These are phyloP conservation scores for Lagenidium giganteum DNA, from an alignment of 352 stramenopile species.

Conservation along the genomic window DNA sequence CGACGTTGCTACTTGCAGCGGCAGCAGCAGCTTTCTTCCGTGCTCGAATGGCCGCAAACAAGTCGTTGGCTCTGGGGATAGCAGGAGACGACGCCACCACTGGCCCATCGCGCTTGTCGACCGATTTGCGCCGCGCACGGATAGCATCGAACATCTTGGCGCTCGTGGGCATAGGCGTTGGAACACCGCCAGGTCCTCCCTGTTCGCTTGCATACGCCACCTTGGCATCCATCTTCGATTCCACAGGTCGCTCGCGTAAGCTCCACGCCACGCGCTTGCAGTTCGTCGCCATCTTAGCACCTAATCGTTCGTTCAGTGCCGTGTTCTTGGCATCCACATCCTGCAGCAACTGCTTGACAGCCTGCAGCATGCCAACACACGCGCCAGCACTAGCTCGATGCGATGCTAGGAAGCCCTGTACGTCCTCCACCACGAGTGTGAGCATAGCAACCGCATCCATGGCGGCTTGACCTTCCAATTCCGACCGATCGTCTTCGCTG, in stretches of 20 bases:
- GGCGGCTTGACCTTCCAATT: conserved; percentile 26
- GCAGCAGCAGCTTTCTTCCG: conserved; percentile 17
- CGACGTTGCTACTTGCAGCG: neutral
- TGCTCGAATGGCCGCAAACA: conserved; percentile 37
- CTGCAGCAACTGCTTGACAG: conserved; percentile 22
- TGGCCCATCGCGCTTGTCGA: no score
- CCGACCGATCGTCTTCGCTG: conserved; percentile 34
- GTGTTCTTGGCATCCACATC: conserved; percentile 40
- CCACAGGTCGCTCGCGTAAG: no score
- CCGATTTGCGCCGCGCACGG: conserved; percentile 9
- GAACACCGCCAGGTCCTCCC: no score
- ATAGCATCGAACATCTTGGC: conserved; percentile 16
- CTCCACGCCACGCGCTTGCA: conserved; percentile 24
- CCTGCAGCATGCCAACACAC: no score
- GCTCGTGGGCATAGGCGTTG: neutral
- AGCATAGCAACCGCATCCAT: conserved; percentile 14
- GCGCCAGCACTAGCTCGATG: no score
- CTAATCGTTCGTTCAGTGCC: neutral
- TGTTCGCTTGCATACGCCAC: no score
- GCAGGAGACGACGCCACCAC: neutral
- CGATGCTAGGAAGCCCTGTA: no score
- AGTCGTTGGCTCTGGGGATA: conserved; percentile 1
- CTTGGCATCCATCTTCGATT: no score
- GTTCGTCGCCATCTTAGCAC: neutral
- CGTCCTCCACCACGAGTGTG: conserved; percentile 28